Evolutionary conservation across 768 basidiomycete species (phyloP).

Genomic region (Nidula microcarpa): DNA sequence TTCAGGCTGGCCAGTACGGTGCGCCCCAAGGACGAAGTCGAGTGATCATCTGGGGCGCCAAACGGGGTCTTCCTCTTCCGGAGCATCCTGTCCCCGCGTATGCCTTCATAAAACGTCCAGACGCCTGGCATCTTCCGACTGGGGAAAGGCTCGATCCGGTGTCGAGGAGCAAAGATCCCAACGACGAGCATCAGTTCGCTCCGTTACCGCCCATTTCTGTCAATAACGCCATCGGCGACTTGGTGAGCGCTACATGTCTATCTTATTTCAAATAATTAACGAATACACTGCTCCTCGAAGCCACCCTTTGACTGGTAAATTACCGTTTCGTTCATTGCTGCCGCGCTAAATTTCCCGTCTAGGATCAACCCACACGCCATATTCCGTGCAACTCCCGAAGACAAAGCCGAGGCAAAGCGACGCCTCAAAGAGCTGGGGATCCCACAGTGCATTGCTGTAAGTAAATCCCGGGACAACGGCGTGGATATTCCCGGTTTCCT

Average conservation of each 20-base stretch:
- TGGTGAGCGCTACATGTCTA: constrained; percentile 14
- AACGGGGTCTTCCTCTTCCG: constrained; percentile 52
- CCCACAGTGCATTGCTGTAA: constrained; percentile 37
- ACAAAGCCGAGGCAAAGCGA: constrained; percentile 25
- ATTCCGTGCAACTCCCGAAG: constrained; percentile 24
- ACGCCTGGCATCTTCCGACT: constrained; percentile 38
- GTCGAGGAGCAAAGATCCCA: constrained; percentile 37
- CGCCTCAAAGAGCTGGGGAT: constrained; percentile 38
- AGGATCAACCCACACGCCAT: constrained; percentile 59
- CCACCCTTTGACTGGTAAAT: constrained; percentile 69
- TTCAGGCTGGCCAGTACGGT: constrained; percentile 73
- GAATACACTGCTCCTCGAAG: constrained; percentile 9
- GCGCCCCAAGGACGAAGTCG: constrained; percentile 65
- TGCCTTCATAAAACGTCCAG: constrained; percentile 30
- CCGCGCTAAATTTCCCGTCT: neutral
- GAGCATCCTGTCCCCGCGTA: constrained; percentile 65
- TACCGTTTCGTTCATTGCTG: neutral
- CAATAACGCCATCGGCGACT: constrained; percentile 62
- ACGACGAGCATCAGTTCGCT: constrained; percentile 47
- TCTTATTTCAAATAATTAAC: no score
- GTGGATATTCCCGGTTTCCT: constrained; percentile 39
- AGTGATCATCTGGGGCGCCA: constrained; percentile 68
- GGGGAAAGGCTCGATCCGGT: constrained; percentile 36
- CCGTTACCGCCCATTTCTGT: constrained; percentile 60
- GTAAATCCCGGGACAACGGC: constrained; percentile 10